Conservation (phyloP, 2,329 filamentous ascomycete species). For the Stagonosporopsis vannaccii region DNA sequence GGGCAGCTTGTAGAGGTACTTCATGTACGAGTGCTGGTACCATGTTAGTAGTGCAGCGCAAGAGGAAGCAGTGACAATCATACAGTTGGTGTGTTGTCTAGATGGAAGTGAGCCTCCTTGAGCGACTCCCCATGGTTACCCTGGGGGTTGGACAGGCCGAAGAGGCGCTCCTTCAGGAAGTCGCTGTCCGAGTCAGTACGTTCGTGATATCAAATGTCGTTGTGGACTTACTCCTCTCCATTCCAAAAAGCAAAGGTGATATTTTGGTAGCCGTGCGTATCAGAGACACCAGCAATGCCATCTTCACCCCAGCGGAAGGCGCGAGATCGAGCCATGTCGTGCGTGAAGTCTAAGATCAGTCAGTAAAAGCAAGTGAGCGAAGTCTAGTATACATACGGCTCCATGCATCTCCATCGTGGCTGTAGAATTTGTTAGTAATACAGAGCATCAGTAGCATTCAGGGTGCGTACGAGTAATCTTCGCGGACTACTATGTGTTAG, state of each 20-base stretch:
- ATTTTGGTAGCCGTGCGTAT: constrained; percentile 89
- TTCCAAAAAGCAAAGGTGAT: constrained; percentile 98
- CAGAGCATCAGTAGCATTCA: constrained; percentile 14
- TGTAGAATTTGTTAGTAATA: constrained; percentile 48
- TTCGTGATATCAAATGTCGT: not conserved
- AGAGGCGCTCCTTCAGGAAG: constrained; percentile 93
- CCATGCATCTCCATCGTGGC: constrained; percentile 90
- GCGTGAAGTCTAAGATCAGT: constrained; percentile 76
- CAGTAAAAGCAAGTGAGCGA: constrained; percentile 28
- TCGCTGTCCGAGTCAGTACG: constrained; percentile 66
- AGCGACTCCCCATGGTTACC: constrained; percentile 97
- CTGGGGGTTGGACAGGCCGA: constrained; percentile 93
- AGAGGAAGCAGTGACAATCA: constrained; percentile 46
- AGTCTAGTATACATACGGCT: constrained; percentile 70
- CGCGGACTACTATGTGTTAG: constrained; percentile 69
- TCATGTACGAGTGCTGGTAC: constrained; percentile 93
- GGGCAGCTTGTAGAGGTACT: constrained; percentile 97
- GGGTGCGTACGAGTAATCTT: constrained; percentile 79
- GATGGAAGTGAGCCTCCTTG: constrained; percentile 95
- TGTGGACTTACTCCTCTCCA: constrained; percentile 78
- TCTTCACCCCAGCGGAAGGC: constrained; percentile 96
- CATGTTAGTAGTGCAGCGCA: constrained; percentile 44
- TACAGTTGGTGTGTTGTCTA: constrained; percentile 87
- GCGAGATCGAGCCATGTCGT: constrained; percentile 88
- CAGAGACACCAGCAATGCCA: constrained; percentile 93